These are phyloP conservation scores for Chytriomyces sp. DNA, from an alignment of 192 early-diverging fungal species.

Conservation along the genomic window DNA sequence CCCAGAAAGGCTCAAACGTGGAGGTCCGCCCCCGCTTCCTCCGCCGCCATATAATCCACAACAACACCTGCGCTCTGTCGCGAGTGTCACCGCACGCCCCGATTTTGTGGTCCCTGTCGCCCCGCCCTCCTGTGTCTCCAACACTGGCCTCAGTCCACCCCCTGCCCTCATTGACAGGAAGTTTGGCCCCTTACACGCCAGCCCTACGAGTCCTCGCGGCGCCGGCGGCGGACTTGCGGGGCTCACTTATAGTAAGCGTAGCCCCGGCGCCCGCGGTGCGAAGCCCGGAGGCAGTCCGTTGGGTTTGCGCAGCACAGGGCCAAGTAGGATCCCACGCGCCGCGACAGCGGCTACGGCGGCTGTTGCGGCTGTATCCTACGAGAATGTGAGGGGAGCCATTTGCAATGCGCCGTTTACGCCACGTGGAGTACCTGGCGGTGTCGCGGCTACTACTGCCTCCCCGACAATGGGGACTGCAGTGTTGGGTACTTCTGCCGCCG, in stretches of 20 bases:
- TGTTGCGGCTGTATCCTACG: too few species aligned
- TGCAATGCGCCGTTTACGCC: conserved; percentile 18
- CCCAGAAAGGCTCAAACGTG: background rate
- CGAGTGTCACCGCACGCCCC: background rate
- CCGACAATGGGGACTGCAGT: background rate
- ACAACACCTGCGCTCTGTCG: conserved; percentile 13
- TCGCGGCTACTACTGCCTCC: background rate
- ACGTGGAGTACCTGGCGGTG: background rate
- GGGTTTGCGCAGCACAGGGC: background rate
- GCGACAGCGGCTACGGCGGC: background rate
- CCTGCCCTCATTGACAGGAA: conserved; percentile 11
- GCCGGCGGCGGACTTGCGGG: too few species aligned
- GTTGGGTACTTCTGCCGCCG: background rate
- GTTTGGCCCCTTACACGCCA: background rate
- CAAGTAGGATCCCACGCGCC: background rate
- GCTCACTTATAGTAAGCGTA: background rate
- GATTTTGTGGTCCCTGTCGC: conserved; percentile 35
- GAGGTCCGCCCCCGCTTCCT: conserved; percentile 11
- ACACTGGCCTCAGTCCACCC: conserved; percentile 27
- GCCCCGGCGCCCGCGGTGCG: background rate
- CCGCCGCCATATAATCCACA: conserved; percentile 20
- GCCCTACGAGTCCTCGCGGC: too few species aligned
- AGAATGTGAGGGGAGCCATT: too few species aligned
- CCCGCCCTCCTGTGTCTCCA: conserved; percentile 16
- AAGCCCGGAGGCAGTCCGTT: background rate